Evolutionary conservation across 306 rosid species (phyloP), one percentile per base, ranked within the genome.

Genomic region (Cicer bijugum): DNA sequence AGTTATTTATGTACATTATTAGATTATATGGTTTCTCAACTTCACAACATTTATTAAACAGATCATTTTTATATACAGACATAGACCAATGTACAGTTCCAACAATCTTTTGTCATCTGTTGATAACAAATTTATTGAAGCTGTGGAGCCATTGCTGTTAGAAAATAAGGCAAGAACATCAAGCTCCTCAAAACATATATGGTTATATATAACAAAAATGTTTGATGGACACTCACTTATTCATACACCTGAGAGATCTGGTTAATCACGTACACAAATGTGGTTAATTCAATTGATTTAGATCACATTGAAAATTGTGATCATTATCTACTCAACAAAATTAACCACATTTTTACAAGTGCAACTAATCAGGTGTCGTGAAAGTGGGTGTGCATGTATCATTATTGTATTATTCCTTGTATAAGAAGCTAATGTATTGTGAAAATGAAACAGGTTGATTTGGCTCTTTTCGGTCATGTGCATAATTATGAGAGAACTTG

Each of bases 401-500:
- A 23, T 23, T 23, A 23, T 23, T 23, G 33, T 23, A 23, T 23
- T 2, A 23, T 23, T 23, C 35, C 11, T 53, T 66, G 19, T 45
- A 20, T 67, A 16, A 60, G 6, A 51, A 53, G 17, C 72, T 81
- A 42, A 59, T 45, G 28, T 12, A 16, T 46, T 59, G 33, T 28
- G 33, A 84, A 74, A 23, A 44, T 79, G 72, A 46, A 76, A 78
- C 71, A 91, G 98, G 97, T 93, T 57, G 93, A 93, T 76, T 71
- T 91, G 80, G 96, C 19, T 39, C 84, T 93, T 6, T 86, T 89
- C 17, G 97, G 97, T 5, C 98, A 93, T 66, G 96, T 89, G 43
- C 97, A 93, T 75, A 91, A 86, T 58, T 93, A 91, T 69, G 98
- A 93, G 78, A 83, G 98, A 76, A 89, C 96, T 28, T 93, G 98